phyloP scores from a whole-genome alignment of 257 asterid species.

The Anisodus tanguticus region DNA sequence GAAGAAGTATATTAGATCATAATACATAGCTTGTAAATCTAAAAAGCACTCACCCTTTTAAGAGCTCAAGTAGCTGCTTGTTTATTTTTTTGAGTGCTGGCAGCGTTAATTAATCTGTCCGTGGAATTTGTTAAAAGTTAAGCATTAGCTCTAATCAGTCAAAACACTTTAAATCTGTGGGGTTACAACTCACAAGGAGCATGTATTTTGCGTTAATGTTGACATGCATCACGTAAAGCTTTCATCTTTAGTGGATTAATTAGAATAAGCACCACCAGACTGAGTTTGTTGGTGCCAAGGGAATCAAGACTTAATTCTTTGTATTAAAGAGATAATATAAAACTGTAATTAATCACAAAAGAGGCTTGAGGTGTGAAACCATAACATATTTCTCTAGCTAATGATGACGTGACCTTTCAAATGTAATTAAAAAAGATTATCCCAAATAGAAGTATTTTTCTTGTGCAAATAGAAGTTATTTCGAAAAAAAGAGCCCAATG shows the following conservation, averaged over 20 bases:
- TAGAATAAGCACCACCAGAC: not conserved
- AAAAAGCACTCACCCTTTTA: not conserved
- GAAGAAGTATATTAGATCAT: not conserved
- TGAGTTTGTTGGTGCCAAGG: not conserved
- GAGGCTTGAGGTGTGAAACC: not conserved
- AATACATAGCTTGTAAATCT: not conserved
- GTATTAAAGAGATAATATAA: not conserved
- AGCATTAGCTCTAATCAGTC: not conserved
- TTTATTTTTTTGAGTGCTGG: no score
- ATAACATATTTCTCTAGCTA: not conserved
- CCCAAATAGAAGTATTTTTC: not conserved
- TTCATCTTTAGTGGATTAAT: conserved; percentile 17
- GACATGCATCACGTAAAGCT: not conserved
- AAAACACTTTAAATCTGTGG: not conserved
- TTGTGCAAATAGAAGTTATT: no score
- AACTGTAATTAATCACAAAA: not conserved
- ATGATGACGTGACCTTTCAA: not conserved
- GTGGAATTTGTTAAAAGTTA: not conserved
- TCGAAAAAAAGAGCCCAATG: no score
- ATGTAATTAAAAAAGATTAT: not conserved
- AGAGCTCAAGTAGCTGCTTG: not conserved
- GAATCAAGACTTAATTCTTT: conserved; percentile 27
- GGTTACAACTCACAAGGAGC: not conserved
- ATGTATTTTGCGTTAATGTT: not conserved
- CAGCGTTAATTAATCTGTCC: no score